phyloP scores from a whole-genome alignment of 2,329 filamentous ascomycete genomes.

The Plenodomus biglobosus region DNA sequence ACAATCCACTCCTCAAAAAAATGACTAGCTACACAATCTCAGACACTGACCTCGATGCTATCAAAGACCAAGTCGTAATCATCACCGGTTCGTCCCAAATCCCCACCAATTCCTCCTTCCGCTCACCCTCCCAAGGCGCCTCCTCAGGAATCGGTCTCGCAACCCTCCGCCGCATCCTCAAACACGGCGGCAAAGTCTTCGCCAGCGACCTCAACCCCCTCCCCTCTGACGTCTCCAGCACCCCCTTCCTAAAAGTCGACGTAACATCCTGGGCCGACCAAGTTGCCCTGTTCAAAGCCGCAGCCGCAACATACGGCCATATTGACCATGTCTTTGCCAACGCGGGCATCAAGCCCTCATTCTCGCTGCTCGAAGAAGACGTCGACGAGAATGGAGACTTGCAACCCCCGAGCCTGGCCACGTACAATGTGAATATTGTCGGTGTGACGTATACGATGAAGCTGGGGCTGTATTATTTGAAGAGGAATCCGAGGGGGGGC shows the following conservation, averaged over 20 bases:
- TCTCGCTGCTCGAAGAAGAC: slow-evolving; percentile 31
- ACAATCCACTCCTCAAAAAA: not conserved
- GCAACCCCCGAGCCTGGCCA: slow-evolving; percentile 27
- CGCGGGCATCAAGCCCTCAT: slow-evolving; percentile 28
- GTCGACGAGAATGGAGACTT: slow-evolving; percentile 34
- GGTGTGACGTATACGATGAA: slow-evolving; percentile 36
- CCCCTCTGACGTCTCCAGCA: slow-evolving; percentile 25
- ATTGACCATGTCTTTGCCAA: slow-evolving; percentile 52
- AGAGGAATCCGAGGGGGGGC: slow-evolving; percentile 27
- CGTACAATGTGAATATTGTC: slow-evolving; percentile 33
- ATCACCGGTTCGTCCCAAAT: slow-evolving; percentile 49
- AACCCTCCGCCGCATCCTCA: slow-evolving; percentile 55
- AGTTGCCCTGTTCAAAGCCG: slow-evolving; percentile 54
- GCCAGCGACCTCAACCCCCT: slow-evolving; percentile 56
- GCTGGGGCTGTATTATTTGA: slow-evolving; percentile 31
- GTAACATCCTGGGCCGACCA: slow-evolving; percentile 54
- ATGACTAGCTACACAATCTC: slow-evolving; percentile 49
- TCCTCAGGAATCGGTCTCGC: slow-evolving; percentile 64
- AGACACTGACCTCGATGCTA: slow-evolving; percentile 47
- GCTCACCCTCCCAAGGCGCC: slow-evolving; percentile 46
- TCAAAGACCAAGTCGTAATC: slow-evolving; percentile 56
- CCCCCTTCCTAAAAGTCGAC: slow-evolving; percentile 32
- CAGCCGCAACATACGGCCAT: slow-evolving; percentile 46
- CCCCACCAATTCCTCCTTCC: not conserved
- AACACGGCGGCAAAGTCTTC: slow-evolving; percentile 58